Evolutionary conservation across 257 asterid species (phyloP), one percentile per base, ranked within the genome.

Genomic region (Solanum piurae): DNA sequence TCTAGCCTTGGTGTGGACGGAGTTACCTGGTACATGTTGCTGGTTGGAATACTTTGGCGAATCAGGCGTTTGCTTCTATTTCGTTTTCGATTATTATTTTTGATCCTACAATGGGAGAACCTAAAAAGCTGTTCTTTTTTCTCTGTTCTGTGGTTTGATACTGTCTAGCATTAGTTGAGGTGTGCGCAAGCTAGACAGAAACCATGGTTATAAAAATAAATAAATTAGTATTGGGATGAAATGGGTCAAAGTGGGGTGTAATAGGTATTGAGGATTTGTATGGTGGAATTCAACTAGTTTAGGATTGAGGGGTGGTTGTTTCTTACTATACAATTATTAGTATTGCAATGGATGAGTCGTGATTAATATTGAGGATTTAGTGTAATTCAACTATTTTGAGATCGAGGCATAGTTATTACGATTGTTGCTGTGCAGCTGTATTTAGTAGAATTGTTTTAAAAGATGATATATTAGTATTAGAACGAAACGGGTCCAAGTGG

Each of bases 11-110:
- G 7, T 62, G 68, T 49, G 11, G 64, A 55, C 0, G 1, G 11
- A 18, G 33, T 20, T 58, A 58, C 1, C 0, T 20, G 0, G 0
- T 58, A 2, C 68, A 23, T 58, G n/a, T 21, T 58, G 2, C 0
- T 58, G 68, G 25, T 58, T 21, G 66, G 68, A 60, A 2, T 14
- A 49, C 58, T 49, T 14, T 49, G 58, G 58, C 3, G 8, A 49
- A 49, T 49, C 8, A 49, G 64, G 64, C n/a, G 1, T 18, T 55
- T 55, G n/a, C n/a, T 55, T 18, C 64, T 55, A 55, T 55, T 55
- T 49, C 2, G n/a, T 55, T 55, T 55, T 55, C 0, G 4, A 55
- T 55, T 55, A 18, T 55, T 18, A 55, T 6, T 55, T 55, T 55
- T 55, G 64, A 55, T 7, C 64, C 64, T 55, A 55, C 64, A 55